Conservation (phyloP, 495 filamentous ascomycete genomes). For the Pyronema domesticum region DNA sequence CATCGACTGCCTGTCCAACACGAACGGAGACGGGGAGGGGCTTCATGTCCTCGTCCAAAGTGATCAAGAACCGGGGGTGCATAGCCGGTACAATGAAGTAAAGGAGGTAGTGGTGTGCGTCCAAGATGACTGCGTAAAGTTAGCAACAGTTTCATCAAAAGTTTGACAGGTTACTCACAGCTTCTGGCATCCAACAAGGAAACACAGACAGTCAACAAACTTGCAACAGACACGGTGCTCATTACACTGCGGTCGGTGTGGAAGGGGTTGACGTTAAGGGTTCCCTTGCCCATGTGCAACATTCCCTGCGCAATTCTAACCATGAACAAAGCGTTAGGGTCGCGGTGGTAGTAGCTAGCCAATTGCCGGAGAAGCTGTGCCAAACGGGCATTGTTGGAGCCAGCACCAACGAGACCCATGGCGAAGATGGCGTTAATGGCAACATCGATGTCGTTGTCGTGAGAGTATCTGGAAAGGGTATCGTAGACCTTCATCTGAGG, state of each 20-base stretch:
- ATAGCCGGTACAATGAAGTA: slow-evolving; percentile 98
- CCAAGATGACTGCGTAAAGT: slow-evolving; percentile 45
- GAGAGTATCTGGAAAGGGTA: slow-evolving; percentile 90
- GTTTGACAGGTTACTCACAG: slow-evolving; percentile 26
- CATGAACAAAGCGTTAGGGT: slow-evolving; percentile 94
- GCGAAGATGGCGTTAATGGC: slow-evolving; percentile 97
- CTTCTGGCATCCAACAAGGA: slow-evolving; percentile 88
- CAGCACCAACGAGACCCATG: slow-evolving; percentile 92
- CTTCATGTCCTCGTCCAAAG: slow-evolving; percentile 83
- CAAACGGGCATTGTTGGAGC: slow-evolving; percentile 93
- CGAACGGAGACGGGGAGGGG: slow-evolving; percentile 90
- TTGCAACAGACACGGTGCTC: slow-evolving; percentile 75
- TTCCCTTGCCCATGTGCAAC: slow-evolving; percentile 98
- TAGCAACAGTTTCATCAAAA: slow-evolving; percentile 1
- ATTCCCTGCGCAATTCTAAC: slow-evolving; percentile 96
- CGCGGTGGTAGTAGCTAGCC: slow-evolving; percentile 93
- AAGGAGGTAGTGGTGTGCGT: slow-evolving; percentile 78
- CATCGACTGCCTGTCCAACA: slow-evolving; percentile 93
- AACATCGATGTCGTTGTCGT: slow-evolving; percentile 98
- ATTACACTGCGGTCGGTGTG: slow-evolving; percentile 94
- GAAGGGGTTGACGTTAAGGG: slow-evolving; percentile 86
- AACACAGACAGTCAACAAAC: slow-evolving; percentile 74
- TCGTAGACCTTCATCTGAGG: slow-evolving; percentile 99
- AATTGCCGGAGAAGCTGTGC: slow-evolving; percentile 88
- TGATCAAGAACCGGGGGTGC: slow-evolving; percentile 89